phyloP scores from a whole-genome alignment of 2,329 filamentous ascomycete species.

The Fusarium devonianum region DNA sequence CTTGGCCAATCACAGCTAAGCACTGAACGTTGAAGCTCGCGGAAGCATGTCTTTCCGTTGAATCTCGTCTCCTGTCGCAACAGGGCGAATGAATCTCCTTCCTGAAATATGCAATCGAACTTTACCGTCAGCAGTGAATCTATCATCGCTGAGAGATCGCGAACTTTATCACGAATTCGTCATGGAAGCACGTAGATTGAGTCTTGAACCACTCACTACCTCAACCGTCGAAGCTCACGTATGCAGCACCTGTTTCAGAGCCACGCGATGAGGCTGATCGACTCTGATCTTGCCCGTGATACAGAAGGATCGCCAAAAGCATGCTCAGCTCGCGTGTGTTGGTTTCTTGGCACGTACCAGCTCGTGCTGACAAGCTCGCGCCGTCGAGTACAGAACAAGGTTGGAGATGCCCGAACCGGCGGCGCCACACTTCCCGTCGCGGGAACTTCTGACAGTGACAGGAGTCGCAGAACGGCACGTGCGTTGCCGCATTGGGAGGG shows the following conservation, averaged over 20 bases:
- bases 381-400: conserved; percentile 1
- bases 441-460: conserved; percentile 15
- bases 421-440: conserved; percentile 22
- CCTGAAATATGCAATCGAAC: not conserved
- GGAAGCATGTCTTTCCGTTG: not conserved
- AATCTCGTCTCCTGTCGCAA: not conserved
- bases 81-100: not conserved
- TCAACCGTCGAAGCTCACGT: not conserved
- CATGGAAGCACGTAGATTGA: not conserved
- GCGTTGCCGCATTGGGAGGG: conserved; percentile 8
- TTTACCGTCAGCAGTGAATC: not conserved
- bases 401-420: not conserved
- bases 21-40: not conserved
- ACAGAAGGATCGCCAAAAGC: not conserved
- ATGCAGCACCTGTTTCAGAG: not conserved
- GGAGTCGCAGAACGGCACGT: conserved; percentile 25
- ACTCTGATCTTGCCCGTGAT: not conserved
- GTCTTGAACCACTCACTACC: not conserved
- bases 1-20: not conserved
- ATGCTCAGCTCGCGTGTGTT: not conserved
- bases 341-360: not conserved
- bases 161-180: not conserved
- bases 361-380: not conserved
- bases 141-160: not conserved
- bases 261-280: not conserved